Evolutionary conservation across 164 flowering plant genomes (phyloP).

Genomic region (Tetracentron sinense): DNA sequence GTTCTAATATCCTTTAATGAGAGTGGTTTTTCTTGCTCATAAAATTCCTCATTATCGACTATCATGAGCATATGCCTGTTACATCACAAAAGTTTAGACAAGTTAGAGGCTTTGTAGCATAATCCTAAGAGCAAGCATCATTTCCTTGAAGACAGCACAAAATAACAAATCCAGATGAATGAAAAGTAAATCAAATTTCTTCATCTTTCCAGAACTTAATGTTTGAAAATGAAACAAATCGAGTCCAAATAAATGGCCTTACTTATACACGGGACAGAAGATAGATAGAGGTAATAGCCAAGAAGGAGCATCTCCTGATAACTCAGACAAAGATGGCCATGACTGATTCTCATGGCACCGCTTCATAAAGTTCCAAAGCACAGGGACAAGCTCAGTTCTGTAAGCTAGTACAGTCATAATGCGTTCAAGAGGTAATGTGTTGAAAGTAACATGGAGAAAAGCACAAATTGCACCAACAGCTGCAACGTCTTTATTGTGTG

Average conservation of each 20-base stretch:
- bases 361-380: slow-evolving; percentile 90
- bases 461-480: slow-evolving; percentile 85
- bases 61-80: slow-evolving; percentile 92
- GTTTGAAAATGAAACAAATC: background rate
- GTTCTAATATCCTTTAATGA: slow-evolving; percentile 65
- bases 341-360: slow-evolving; percentile 73
- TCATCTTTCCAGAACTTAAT: background rate
- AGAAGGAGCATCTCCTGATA: slow-evolving; percentile 69
- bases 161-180: background rate
- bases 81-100: slow-evolving; percentile 15
- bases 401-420: slow-evolving; percentile 86
- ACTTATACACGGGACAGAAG: slow-evolving; percentile 96
- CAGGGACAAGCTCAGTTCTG: slow-evolving; percentile 83
- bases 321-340: slow-evolving; percentile 68
- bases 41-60: slow-evolving; percentile 94
- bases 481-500: slow-evolving; percentile 49
- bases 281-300: slow-evolving; percentile 90
- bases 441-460: slow-evolving; percentile 73
- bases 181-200: background rate
- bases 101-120: background rate
- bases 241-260: slow-evolving; percentile 25
- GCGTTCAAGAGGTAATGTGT: slow-evolving; percentile 66
- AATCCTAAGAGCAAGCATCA: background rate
- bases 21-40: slow-evolving; percentile 90
- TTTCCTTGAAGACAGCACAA: background rate